phyloP scores from a whole-genome alignment of 345 rosid species.

The Gossypium arboreum region DNA sequence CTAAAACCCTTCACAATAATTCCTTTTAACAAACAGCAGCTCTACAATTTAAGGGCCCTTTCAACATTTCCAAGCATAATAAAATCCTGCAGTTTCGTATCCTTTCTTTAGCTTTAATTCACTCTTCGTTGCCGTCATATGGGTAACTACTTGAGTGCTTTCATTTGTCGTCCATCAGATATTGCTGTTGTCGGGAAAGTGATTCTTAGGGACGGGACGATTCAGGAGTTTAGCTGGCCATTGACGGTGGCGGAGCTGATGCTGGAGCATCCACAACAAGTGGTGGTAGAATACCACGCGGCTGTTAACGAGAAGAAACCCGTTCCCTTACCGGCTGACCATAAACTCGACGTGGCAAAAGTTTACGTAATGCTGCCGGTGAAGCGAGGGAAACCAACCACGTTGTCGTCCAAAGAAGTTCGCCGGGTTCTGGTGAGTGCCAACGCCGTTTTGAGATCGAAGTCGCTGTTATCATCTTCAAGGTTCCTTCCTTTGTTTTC shows the following conservation, averaged over 20 bases:
- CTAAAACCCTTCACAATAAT: slow-evolving; percentile 36
- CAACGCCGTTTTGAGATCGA: slow-evolving; percentile 35
- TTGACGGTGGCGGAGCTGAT: slow-evolving; percentile 59
- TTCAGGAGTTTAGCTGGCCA: slow-evolving; percentile 30
- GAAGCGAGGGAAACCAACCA: slow-evolving; percentile 40
- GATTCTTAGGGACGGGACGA: slow-evolving; percentile 44
- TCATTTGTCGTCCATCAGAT: not conserved
- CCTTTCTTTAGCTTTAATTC: not conserved
- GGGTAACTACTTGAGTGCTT: slow-evolving; percentile 42
- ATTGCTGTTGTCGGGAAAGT: slow-evolving; percentile 34
- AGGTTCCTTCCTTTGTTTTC: slow-evolving; percentile 39
- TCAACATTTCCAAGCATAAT: slow-evolving; percentile 3
- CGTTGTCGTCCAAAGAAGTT: slow-evolving; percentile 41
- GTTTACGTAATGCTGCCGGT: slow-evolving; percentile 55
- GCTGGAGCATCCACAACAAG: slow-evolving; percentile 62
- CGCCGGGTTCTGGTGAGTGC: slow-evolving; percentile 36
- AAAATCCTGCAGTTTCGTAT: not conserved
- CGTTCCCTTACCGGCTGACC: slow-evolving; percentile 54
- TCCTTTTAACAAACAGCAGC: slow-evolving; percentile 52
- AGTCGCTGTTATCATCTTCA: slow-evolving; percentile 21
- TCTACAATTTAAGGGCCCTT: not conserved
- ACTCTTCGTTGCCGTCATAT: slow-evolving; percentile 7
- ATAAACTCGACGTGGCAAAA: slow-evolving; percentile 39
- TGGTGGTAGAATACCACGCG: slow-evolving; percentile 50
- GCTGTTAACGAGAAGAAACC: slow-evolving; percentile 31